Evolutionary conservation across 2,329 filamentous ascomycete genomes (phyloP).

Genomic region (Calonectria honghensis): DNA sequence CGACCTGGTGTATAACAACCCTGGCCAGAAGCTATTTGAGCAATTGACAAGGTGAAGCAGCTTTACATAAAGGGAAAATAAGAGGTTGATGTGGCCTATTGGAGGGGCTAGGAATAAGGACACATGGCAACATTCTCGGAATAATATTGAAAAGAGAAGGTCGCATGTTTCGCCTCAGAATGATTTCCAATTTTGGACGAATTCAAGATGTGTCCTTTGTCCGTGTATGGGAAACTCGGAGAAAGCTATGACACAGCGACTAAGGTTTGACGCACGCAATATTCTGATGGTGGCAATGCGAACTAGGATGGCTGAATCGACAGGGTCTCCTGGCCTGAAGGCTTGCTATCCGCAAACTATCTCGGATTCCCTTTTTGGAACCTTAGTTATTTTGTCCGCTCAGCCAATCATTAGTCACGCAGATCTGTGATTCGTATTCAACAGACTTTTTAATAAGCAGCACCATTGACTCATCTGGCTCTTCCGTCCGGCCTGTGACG

Average conservation of each 20-base stretch:
- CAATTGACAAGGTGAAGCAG: background rate
- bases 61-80: background rate
- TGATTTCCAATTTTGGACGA: background rate
- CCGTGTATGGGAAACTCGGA: background rate
- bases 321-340: background rate
- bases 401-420: background rate
- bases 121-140: background rate
- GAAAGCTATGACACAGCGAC: background rate
- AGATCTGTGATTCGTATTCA: background rate
- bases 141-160: background rate
- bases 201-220: slow-evolving; percentile 9
- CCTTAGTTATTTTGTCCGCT: background rate
- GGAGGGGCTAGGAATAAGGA: background rate
- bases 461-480: slow-evolving; percentile 1
- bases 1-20: slow-evolving; percentile 31
- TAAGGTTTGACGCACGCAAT: slow-evolving; percentile 12
- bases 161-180: background rate
- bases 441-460: background rate
- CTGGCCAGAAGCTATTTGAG: slow-evolving; percentile 22
- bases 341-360: slow-evolving; percentile 15
- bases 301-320: slow-evolving; percentile 11
- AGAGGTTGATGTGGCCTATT: background rate
- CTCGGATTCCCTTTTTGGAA: slow-evolving; percentile 11
- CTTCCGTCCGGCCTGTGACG: background rate
- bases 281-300: slow-evolving; percentile 8